Evolutionary conservation across 1,284 basidiomycete species (phyloP).

Genomic region (Ceratobasidium papillatum): DNA sequence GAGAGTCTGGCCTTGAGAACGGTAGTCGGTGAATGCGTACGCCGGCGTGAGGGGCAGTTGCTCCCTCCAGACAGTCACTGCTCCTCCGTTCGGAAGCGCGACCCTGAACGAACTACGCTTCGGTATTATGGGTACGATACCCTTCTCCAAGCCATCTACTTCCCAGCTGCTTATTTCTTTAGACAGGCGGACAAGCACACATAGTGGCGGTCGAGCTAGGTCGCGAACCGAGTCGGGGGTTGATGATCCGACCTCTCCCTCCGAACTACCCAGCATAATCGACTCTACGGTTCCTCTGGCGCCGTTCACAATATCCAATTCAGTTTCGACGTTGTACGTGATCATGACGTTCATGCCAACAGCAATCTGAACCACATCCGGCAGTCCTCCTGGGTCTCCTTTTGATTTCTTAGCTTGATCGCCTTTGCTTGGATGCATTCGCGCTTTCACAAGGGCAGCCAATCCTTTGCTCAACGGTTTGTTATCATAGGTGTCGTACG

Average conservation of each 20-base stretch:
- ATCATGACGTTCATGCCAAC: conserved; percentile 27
- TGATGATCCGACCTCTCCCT: too few species aligned
- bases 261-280: too few species aligned
- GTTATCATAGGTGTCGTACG: background rate
- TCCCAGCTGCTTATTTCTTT: background rate
- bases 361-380: conserved; percentile 10
- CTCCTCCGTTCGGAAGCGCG: too few species aligned
- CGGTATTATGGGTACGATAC: conserved; percentile 27
- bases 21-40: conserved; percentile 40
- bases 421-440: background rate
- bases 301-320: conserved; percentile 29
- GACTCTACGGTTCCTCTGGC: background rate
- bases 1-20: conserved; percentile 11
- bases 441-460: background rate
- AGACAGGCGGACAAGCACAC: conserved; percentile 13
- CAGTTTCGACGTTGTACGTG: conserved; percentile 30
- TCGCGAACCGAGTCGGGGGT: background rate
- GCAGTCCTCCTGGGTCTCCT: background rate
- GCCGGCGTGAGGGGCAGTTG: conserved; percentile 41
- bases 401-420: background rate
- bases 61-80: background rate
- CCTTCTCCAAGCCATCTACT: background rate
- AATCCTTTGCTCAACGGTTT: background rate
- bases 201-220: conserved; percentile 1
- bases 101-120: background rate